Evolutionary conservation across 331 rosid species (phyloP).

Genomic region (Malus hybrid): DNA sequence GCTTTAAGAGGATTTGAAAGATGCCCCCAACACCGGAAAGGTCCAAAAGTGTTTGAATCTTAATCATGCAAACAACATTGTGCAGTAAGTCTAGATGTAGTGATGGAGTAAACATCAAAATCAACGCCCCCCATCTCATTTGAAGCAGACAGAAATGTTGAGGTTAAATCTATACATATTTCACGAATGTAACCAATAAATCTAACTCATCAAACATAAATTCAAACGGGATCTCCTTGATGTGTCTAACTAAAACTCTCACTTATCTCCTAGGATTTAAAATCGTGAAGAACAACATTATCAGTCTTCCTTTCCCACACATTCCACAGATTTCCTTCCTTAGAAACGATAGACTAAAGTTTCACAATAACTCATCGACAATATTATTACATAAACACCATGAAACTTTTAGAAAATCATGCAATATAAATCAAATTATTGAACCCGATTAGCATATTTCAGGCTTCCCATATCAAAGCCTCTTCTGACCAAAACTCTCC

Average conservation of each 20-base stretch:
- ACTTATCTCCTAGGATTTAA: not conserved
- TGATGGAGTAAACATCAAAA: not conserved
- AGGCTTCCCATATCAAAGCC: not conserved
- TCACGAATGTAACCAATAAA: not conserved
- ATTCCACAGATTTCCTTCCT: not conserved
- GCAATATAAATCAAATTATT: not conserved
- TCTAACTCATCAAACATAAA: not conserved
- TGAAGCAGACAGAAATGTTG: not conserved
- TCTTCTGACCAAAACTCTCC: not conserved
- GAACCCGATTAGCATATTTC: not conserved
- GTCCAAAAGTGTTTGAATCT: not conserved
- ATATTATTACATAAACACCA: not conserved
- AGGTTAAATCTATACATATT: not conserved
- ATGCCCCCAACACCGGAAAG: not conserved
- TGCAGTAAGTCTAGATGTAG: not conserved
- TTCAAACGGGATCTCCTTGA: not conserved
- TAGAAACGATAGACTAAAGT: not conserved
- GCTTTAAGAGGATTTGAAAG: slow-evolving; percentile 3
- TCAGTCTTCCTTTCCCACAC: not conserved
- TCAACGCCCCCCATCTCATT: not conserved
- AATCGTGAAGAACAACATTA: not conserved
- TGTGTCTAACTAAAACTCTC: not conserved
- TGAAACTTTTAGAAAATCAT: not conserved
- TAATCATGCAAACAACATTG: not conserved
- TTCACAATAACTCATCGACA: not conserved